Evolutionary conservation across 1,139 yeast genomes (phyloP).

Genomic region (Suhomyces coccinellae): DNA sequence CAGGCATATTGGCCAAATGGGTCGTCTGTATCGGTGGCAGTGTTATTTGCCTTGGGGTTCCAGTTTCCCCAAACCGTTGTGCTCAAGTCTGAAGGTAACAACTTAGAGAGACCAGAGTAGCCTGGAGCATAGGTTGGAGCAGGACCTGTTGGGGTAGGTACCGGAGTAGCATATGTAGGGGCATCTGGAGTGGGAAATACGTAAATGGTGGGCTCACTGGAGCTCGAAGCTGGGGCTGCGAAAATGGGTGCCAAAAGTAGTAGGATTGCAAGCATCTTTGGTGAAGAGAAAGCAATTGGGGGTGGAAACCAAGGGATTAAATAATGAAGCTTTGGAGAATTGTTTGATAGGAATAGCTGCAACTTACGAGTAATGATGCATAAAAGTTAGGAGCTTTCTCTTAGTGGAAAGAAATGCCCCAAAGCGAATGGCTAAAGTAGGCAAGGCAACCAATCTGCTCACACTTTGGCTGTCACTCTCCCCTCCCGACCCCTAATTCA

Average conservation of each 20-base stretch:
- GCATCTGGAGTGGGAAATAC: background rate
- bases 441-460: too few relatives aligned
- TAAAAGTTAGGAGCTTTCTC: too few relatives aligned
- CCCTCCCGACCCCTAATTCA: too few relatives aligned
- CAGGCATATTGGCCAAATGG: slow-evolving; percentile 26
- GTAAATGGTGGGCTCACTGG: background rate
- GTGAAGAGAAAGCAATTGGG: background rate
- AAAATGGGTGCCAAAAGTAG: slow-evolving; percentile 2
- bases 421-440: too few relatives aligned
- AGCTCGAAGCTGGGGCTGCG: slow-evolving; percentile 1
- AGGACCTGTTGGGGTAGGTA: slow-evolving; percentile 7
- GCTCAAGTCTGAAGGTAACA: slow-evolving; percentile 5
- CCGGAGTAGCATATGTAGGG: slow-evolving; percentile 2
- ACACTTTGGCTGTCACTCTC: too few relatives aligned
- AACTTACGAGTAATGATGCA: too few relatives aligned
- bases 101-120: slow-evolving; percentile 3
- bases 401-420: too few relatives aligned
- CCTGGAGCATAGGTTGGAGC: slow-evolving; percentile 5
- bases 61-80: slow-evolving; percentile 15
- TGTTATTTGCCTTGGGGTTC: slow-evolving; percentile 18
- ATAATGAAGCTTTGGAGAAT: background rate
- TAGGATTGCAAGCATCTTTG: background rate
- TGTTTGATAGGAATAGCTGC: too few relatives aligned
- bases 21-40: slow-evolving; percentile 21
- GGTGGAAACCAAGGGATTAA: background rate